Conservation (phyloP, 2,329 filamentous ascomycete species). For the Macrophomina pseudophaseolina region DNA sequence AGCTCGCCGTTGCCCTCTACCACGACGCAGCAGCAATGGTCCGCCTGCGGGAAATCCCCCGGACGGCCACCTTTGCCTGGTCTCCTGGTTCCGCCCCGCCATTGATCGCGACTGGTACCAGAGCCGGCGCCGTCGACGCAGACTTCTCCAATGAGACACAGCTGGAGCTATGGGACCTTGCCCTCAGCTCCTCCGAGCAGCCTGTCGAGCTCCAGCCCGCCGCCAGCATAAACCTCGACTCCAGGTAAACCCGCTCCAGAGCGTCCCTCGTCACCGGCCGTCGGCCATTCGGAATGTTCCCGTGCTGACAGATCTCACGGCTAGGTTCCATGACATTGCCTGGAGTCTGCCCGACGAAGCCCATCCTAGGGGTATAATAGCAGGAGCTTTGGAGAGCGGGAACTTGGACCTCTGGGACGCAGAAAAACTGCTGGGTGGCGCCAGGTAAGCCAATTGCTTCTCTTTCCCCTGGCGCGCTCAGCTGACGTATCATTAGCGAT, state of each 20-base stretch:
- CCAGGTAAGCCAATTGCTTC: conserved; percentile 47
- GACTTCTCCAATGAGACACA: conserved; percentile 98
- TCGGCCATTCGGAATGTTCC: not conserved
- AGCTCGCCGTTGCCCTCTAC: conserved; percentile 29
- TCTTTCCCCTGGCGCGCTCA: conserved; percentile 8
- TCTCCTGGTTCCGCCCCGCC: conserved; percentile 80
- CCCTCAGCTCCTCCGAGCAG: conserved; percentile 75
- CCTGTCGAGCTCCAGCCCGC: conserved; percentile 84
- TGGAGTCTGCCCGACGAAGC: conserved; percentile 85
- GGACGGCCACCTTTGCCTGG: conserved; percentile 98
- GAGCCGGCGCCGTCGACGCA: conserved; percentile 91
- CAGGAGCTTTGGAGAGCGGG: conserved; percentile 92
- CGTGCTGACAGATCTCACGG: conserved; percentile 4
- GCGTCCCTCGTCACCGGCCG: not conserved
- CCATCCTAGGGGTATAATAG: conserved; percentile 85
- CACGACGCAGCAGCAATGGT: conserved; percentile 70
- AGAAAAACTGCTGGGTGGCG: conserved; percentile 63
- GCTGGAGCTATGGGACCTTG: conserved; percentile 94
- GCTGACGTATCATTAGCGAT: conserved; percentile 57
- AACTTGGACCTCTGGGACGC: conserved; percentile 94
- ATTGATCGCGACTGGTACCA: conserved; percentile 88
- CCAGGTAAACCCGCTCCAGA: conserved; percentile 67
- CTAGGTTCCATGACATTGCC: conserved; percentile 93
- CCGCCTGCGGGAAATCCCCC: conserved; percentile 91
- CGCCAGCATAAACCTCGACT: conserved; percentile 83